These are phyloP conservation scores for Rubia balearica DNA, from an alignment of 305 asterid genomes.

Conservation along the genomic window DNA sequence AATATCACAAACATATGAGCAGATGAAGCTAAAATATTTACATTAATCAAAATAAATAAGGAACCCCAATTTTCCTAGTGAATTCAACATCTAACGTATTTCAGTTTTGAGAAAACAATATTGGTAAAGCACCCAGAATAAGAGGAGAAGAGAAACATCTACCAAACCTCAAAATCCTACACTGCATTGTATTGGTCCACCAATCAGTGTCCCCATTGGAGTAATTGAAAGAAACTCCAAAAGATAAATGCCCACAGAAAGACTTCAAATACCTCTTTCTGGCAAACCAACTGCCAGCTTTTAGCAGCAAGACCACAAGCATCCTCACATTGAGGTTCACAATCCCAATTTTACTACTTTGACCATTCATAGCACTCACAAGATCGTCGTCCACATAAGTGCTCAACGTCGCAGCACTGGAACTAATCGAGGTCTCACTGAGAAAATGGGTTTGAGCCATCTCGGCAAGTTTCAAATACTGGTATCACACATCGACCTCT, in stretches of 20 bases:
- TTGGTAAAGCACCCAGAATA: neutral
- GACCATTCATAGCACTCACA: conserved; percentile 39
- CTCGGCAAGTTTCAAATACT: conserved; percentile 27
- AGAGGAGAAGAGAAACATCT: neutral
- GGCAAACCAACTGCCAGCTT: conserved; percentile 75
- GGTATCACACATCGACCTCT: conserved; percentile 35
- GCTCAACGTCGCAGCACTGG: conserved; percentile 49
- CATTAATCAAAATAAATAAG: neutral
- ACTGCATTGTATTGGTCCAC: conserved; percentile 50
- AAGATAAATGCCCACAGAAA: conserved; percentile 52
- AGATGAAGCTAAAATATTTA: neutral
- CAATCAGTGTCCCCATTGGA: conserved; percentile 43
- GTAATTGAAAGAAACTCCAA: conserved; percentile 35
- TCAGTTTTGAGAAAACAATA: neutral
- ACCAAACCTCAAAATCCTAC: conserved; percentile 47
- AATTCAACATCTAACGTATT: neutral
- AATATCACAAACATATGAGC: neutral
- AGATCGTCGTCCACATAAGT: conserved; percentile 38
- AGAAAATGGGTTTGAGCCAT: conserved; percentile 51
- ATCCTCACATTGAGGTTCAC: conserved; percentile 53
- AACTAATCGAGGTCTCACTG: conserved; percentile 51
- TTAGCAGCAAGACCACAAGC: conserved; percentile 46
- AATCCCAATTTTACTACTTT: conserved; percentile 34
- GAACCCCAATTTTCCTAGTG: neutral
- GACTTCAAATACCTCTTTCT: conserved; percentile 59